Base-by-base conservation (phyloP, 192 early-diverging fungal genomes). In the Coemansia sp. region DNA sequence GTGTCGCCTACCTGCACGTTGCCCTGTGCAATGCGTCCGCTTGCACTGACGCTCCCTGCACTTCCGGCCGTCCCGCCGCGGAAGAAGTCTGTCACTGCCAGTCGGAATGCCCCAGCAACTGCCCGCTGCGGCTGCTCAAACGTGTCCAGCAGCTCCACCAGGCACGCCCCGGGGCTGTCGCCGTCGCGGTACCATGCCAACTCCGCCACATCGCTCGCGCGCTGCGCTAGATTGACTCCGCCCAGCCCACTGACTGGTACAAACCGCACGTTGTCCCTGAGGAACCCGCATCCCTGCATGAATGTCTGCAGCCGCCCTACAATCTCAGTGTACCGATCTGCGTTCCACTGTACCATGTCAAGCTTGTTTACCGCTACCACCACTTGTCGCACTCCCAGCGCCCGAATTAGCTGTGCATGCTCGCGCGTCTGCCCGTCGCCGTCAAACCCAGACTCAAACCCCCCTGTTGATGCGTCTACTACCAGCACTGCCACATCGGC, bases 291-390 rank as follows among this genome's bases (percentile, higher is more conserved):
- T 45, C 89, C 85, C 23, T 74, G 63, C 60, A 97, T 73, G 56
- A 96, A 99, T 6, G 70, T 49, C 17, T 73, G 62, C 38, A 98
- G 75, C 67, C 91, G 88, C 3, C 62, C 65, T 1, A 65, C 38
- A 66, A 99, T 93, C 54, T 94, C 90, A 12, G 84, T 66, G 79
- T 88, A 99, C 17, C 96, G 86, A 11, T 58, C 71, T 69, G 96
- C 60, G 12, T 83, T 83, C 97, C 97, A 99, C 17, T 77, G 83
- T n/a, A 89, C 91, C 47, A 67, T 81, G 68, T 99, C 97, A 59
- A 99, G 65, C 75, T 99, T 99, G 83, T 99, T 99, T 17, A 99
- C 85, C 0, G 94, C 93, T 4, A 99, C 88, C 32, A 98, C 85
- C 17, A 99, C 65, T 68, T 98, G 96, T 9, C 84, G 84, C 10